Evolutionary conservation across 1,139 yeast genomes (phyloP).

Genomic region (Magnusiomyces suaveolens): DNA sequence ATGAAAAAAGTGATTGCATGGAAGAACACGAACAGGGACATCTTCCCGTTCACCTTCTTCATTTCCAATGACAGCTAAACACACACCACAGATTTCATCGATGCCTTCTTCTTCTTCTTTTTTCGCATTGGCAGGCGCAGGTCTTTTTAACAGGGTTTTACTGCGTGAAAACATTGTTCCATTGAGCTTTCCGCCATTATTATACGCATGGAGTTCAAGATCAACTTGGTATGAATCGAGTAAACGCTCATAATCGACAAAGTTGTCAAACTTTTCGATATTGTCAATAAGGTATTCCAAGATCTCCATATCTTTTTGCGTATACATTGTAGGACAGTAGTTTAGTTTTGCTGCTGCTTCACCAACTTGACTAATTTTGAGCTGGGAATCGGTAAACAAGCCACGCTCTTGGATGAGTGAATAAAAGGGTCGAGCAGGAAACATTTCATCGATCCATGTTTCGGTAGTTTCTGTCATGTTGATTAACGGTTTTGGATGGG

Average conservation of each 20-base stretch:
- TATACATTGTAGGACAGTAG: not conserved
- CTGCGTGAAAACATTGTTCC: not conserved
- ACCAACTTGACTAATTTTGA: not conserved
- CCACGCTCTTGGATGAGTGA: not conserved
- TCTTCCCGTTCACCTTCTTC: conserved; percentile 1
- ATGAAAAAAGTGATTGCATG: not conserved
- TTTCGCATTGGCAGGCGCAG: too few species aligned
- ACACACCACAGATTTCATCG: not conserved
- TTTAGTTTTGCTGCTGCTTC: not conserved
- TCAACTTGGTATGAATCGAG: not conserved
- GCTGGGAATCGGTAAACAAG: not conserved
- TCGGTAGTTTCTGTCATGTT: not conserved
- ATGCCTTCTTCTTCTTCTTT: not conserved
- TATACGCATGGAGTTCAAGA: not conserved
- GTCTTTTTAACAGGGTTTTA: too few species aligned
- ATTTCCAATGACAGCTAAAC: not conserved
- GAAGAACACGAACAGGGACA: not conserved
- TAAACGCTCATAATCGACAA: not conserved
- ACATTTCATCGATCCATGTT: not conserved
- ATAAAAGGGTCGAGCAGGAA: not conserved
- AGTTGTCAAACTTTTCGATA: not conserved
- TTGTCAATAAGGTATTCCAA: not conserved
- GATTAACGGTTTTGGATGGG: not conserved
- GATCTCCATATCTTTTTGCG: not conserved
- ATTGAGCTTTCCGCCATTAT: not conserved